Evolutionary conservation across 495 filamentous ascomycete species (phyloP).

Genomic region (Penicillium samsonianum): DNA sequence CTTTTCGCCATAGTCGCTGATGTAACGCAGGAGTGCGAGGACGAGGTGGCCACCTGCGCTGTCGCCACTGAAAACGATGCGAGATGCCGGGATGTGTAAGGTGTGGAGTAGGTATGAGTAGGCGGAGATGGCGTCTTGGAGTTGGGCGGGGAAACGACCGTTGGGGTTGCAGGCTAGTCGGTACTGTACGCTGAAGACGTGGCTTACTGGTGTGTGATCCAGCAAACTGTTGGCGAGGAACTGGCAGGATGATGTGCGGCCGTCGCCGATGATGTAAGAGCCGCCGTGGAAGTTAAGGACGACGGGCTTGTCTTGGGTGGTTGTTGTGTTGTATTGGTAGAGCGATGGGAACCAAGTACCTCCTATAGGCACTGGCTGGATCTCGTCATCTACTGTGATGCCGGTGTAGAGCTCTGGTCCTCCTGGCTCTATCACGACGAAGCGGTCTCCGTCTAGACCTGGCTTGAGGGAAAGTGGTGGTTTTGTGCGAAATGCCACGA

Average conservation of each 20-base stretch:
- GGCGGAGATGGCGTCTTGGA: constrained; percentile 48
- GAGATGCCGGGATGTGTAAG: constrained; percentile 27
- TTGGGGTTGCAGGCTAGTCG: constrained; percentile 36
- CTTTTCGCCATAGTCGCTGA: constrained; percentile 10
- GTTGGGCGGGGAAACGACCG: constrained; percentile 43
- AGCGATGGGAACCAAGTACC: constrained; percentile 39
- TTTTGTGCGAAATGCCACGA: constrained; percentile 7
- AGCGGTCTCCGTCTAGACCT: constrained; percentile 20
- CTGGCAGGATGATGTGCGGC: constrained; percentile 19
- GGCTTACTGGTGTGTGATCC: constrained; percentile 23
- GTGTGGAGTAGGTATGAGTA: constrained; percentile 39
- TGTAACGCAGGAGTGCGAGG: constrained; percentile 39
- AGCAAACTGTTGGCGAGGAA: constrained; percentile 29
- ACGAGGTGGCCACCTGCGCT: constrained; percentile 46
- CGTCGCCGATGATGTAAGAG: constrained; percentile 41
- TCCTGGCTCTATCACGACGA: constrained; percentile 18
- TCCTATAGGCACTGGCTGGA: constrained; percentile 32
- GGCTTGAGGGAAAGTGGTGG: constrained; percentile 16
- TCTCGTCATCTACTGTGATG: constrained; percentile 19
- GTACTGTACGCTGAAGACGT: constrained; percentile 39
- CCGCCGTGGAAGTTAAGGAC: constrained; percentile 56
- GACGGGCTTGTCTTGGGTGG: constrained; percentile 20
- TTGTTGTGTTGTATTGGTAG: constrained; percentile 10
- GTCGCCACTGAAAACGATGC: constrained; percentile 47
- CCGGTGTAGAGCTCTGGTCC: constrained; percentile 25